Evolutionary conservation across 2,329 filamentous ascomycete genomes (phyloP), one percentile per base, ranked within the genome.

Genomic region (Plenodomus biglobosus): DNA sequence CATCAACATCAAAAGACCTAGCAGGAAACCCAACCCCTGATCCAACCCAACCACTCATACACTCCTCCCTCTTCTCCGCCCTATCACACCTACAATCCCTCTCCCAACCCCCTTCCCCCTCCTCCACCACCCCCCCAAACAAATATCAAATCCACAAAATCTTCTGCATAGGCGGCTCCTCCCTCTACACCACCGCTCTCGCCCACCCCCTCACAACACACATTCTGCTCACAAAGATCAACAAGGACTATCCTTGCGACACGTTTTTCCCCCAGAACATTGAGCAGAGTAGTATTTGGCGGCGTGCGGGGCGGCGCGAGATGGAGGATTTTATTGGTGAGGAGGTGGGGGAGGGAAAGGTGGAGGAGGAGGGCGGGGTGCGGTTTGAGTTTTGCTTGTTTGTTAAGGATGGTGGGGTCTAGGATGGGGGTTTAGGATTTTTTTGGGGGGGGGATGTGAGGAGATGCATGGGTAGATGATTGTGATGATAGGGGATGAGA

Each of bases 91-190:
- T 53, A 3, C 42, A 36, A 53, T 5, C 38, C n/a, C n/a, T n/a
- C n/a, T n/a, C n/a, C 7, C 38, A 21, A 39, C 10, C 18, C 5
- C 18, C 38, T 11, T 8, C 15, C 38, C 8, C 16, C 18, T 3
- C 16, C 35, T 4, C 16, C 18, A 20, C 18, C 8, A n/a, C 38
- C 8, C 2, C 38, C 18, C 3, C 19, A 5, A 22, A 45, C 1
- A 45, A 57, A n/a, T n/a, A n/a, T n/a, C n/a, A n/a, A 11, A 41
- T 64, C 1, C 58, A 59, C 3, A 50, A 55, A 8, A 79, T 90
- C 3, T 97, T 92, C 71, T 82, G 97, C 37, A 96, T 99, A 62
- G 94, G 94, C 19, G 94, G 94, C 3, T 88, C 85, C 46, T 87
- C 91, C 74, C 86, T 97, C 56, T 99, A 97, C 73, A 77, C 76